A percentile compares a stretch with the other conserved stretches of the same genome.
Conservation (phyloP, 2,329 filamentous ascomycete genomes). For the Colletotrichum sp. region DNA sequence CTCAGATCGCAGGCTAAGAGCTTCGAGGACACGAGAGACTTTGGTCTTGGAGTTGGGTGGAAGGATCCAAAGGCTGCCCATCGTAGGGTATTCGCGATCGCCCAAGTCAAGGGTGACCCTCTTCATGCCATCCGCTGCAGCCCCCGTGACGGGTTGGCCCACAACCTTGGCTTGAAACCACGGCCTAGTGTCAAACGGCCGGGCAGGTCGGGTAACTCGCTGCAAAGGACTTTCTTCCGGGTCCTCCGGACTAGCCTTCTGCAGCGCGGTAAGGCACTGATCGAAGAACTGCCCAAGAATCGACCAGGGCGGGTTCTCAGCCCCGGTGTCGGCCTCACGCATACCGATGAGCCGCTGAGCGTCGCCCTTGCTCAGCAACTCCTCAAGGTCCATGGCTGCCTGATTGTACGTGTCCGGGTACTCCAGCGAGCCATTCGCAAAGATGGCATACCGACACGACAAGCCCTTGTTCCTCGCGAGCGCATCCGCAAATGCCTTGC, state of each 20-base stretch:
- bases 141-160: not conserved
- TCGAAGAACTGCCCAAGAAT: conserved; percentile 12
- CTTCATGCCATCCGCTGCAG: conserved; percentile 8
- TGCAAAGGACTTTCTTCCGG: not conserved
- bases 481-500: conserved; percentile 16
- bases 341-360: conserved; percentile 12
- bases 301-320: conserved; percentile 17
- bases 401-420: conserved; percentile 18
- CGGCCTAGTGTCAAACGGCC: conserved; percentile 15
- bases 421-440: conserved; percentile 15
- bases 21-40: conserved; percentile 9
- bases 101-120: conserved; percentile 11
- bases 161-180: conserved; percentile 15
- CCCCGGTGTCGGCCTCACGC: conserved; percentile 13
- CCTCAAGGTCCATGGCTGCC: conserved; percentile 15
- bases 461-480: conserved; percentile 2
- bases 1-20: not conserved
- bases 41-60: conserved; percentile 14
- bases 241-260: not conserved
- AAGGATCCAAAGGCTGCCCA: conserved; percentile 17
- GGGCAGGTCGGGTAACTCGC: not conserved
- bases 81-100: conserved; percentile 14
- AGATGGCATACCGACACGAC: conserved; percentile 12
- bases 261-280: conserved; percentile 9
- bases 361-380: conserved; percentile 7